phyloP scores from a whole-genome alignment of 179 eudicot species.

The Pouteria campechiana region DNA sequence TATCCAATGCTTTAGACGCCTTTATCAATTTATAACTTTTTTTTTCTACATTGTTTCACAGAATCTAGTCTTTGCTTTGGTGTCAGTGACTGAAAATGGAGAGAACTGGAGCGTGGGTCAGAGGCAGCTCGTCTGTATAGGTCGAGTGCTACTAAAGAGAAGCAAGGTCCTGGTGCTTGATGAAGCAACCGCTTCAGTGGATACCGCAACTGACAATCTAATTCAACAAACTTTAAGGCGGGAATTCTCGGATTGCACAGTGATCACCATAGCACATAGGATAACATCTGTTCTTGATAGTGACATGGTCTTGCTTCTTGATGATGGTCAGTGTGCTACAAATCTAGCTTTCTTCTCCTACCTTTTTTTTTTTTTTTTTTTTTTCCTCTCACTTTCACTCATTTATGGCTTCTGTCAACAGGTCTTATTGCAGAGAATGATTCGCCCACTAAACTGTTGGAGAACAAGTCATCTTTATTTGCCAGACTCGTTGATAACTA shows the following conservation, averaged over 20 bases:
- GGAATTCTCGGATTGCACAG: slow-evolving; percentile 19
- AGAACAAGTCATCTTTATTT: slow-evolving; percentile 59
- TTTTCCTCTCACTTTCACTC: too few relatives aligned
- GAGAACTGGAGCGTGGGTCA: slow-evolving; percentile 48
- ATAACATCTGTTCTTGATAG: slow-evolving; percentile 27
- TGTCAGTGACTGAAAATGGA: slow-evolving; percentile 43
- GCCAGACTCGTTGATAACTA: slow-evolving; percentile 78
- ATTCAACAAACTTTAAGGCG: slow-evolving; percentile 22
- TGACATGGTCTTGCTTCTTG: slow-evolving; percentile 19
- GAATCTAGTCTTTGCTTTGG: too few relatives aligned
- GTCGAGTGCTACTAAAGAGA: slow-evolving; percentile 47
- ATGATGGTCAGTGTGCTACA: slow-evolving; percentile 15
- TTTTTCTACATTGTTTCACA: too few relatives aligned
- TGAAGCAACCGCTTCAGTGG: slow-evolving; percentile 43
- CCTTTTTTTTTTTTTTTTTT: too few relatives aligned
- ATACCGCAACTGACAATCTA: slow-evolving; percentile 29
- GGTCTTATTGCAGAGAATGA: slow-evolving; percentile 67
- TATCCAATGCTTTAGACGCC: too few relatives aligned
- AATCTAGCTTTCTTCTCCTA: too few relatives aligned
- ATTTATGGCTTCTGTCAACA: too few relatives aligned
- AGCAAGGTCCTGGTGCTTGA: slow-evolving; percentile 35
- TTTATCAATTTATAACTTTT: too few relatives aligned
- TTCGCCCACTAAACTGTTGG: slow-evolving; percentile 52
- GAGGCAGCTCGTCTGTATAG: slow-evolving; percentile 42
- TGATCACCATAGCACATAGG: slow-evolving; percentile 21